Evolutionary conservation across 1,284 basidiomycete species (phyloP), one percentile per base, ranked within the genome.

Genomic region (Jaminaea rosea): DNA sequence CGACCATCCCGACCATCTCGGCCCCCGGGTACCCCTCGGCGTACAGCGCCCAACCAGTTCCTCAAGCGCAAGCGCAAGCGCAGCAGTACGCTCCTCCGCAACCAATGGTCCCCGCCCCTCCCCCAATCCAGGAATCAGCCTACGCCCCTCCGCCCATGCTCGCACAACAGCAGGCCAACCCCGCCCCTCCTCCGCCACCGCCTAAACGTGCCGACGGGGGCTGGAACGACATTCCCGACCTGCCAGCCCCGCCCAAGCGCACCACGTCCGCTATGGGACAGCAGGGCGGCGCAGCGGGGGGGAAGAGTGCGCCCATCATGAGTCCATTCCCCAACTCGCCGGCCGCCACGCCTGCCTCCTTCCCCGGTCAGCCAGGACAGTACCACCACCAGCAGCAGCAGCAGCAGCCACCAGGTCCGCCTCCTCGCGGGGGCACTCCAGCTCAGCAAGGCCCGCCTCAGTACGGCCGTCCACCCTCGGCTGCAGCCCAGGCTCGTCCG

Each of bases 141-240:
- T 15, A 44, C 58, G 19, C 46, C 52, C 15, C 51, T 53, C 57
- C 51, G 55, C 36, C 58, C 58, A 17, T 13, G 23, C 15, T 42
- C 26, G 52, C 60, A 27, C n/a, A n/a, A n/a, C n/a, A n/a, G n/a
- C n/a, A n/a, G n/a, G n/a, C n/a, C n/a, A n/a, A n/a, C n/a, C n/a
- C n/a, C n/a, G 63, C 70, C 2, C 72, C 74, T 7, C 76, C 77
- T 2, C 76, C 74, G 2, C 63, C 77, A 2, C 78, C 77, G 4
- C 67, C 77, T 23, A 84, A 83, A 60, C 80, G 82, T 29, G 75
- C 77, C 37, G 85, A 86, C 55, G 83, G 84, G 9, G 88, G 88
- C 0, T 97, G 91, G 91, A 97, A 97, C 69, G 92, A 97, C 67
- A 83, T 87, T 0, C 89, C 88, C 1, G 75, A 50, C 24, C 54